These are phyloP conservation scores for Pseudocohnilembus persalinus DNA, from an alignment of 169 alveolate species.

Conservation along the genomic window DNA sequence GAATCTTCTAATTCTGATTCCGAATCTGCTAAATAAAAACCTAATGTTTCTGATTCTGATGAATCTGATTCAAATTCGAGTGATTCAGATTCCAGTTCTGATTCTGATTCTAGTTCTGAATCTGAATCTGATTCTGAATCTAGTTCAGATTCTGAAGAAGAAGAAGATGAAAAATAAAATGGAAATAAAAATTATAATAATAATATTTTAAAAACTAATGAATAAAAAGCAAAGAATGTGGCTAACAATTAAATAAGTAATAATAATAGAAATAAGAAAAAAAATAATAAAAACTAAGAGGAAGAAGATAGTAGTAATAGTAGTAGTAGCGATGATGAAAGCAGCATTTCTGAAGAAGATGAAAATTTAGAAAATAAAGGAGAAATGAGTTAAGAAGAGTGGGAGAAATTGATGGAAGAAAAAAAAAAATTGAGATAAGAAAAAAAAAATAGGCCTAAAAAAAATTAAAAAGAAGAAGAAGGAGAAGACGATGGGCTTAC, in stretches of 20 bases:
- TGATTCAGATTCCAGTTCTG: too few species aligned
- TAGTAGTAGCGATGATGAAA: constrained; percentile 44
- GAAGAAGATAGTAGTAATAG: constrained; percentile 53
- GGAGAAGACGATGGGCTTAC: constrained; percentile 70
- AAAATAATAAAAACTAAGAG: constrained; percentile 43
- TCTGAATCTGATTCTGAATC: constrained; percentile 46
- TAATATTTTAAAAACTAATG: constrained; percentile 37
- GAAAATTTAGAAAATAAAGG: constrained; percentile 44
- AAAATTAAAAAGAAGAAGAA: constrained; percentile 50
- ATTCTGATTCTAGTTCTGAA: constrained; percentile 27
- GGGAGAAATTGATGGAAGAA: too few species aligned
- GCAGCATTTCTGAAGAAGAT: constrained; percentile 50
- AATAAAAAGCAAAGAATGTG: constrained; percentile 49
- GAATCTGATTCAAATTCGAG: too few species aligned
- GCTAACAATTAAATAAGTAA: constrained; percentile 43
- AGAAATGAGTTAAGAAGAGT: too few species aligned
- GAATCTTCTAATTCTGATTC: too few species aligned
- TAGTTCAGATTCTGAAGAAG: constrained; percentile 47
- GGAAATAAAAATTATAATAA: constrained; percentile 45
- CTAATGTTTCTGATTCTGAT: too few species aligned
- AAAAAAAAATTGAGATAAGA: constrained; percentile 51
- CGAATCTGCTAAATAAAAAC: too few species aligned
- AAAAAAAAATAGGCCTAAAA: constrained; percentile 47
- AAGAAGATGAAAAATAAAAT: constrained; percentile 40
- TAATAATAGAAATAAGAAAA: constrained; percentile 45